A percentile compares a stretch with the other conserved stretches of the same genome.
phyloP scores from a whole-genome alignment of 2,329 filamentous ascomycete genomes.

The Penicillium sp. region DNA sequence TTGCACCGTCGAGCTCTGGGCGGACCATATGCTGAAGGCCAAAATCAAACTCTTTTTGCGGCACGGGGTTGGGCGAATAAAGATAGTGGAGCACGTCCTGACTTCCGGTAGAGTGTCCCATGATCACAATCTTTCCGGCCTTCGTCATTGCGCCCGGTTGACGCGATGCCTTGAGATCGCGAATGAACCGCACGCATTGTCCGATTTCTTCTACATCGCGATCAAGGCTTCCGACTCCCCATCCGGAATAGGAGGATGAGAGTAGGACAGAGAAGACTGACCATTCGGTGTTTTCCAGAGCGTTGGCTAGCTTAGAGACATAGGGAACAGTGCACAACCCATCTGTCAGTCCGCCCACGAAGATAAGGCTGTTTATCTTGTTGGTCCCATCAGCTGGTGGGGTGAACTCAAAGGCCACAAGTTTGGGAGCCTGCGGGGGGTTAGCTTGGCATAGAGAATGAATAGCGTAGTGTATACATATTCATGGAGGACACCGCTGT shows the following conservation, averaged over 20 bases:
- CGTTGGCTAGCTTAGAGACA: conserved; percentile 47
- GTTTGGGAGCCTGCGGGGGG: conserved; percentile 31
- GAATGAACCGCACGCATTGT: conserved; percentile 52
- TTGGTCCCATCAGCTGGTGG: conserved; percentile 16
- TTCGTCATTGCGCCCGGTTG: conserved; percentile 5
- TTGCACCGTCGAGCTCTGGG: conserved; percentile 65
- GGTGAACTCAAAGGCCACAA: conserved; percentile 43
- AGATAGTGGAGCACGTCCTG: conserved; percentile 68
- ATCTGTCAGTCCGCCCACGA: conserved; percentile 59
- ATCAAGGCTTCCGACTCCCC: conserved; percentile 52
- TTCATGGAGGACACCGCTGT: conserved; percentile 34
- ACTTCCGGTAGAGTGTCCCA: conserved; percentile 68
- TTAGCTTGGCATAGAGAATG: neutral
- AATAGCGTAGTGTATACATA: conserved; percentile 27
- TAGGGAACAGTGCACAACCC: conserved; percentile 56
- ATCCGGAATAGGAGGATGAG: conserved; percentile 53
- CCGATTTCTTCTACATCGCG: conserved; percentile 55
- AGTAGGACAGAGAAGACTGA: conserved; percentile 51
- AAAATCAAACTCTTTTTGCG: conserved; percentile 23
- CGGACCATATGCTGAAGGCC: conserved; percentile 37
- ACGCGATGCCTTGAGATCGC: conserved; percentile 28
- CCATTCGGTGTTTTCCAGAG: conserved; percentile 52
- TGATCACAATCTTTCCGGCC: conserved; percentile 58
- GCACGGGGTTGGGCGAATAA: conserved; percentile 40
- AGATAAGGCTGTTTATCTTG: conserved; percentile 52